These are phyloP conservation scores for Cutaneotrichosporon cavernicola DNA, from an alignment of 1,284 basidiomycete genomes.

Conservation along the genomic window DNA sequence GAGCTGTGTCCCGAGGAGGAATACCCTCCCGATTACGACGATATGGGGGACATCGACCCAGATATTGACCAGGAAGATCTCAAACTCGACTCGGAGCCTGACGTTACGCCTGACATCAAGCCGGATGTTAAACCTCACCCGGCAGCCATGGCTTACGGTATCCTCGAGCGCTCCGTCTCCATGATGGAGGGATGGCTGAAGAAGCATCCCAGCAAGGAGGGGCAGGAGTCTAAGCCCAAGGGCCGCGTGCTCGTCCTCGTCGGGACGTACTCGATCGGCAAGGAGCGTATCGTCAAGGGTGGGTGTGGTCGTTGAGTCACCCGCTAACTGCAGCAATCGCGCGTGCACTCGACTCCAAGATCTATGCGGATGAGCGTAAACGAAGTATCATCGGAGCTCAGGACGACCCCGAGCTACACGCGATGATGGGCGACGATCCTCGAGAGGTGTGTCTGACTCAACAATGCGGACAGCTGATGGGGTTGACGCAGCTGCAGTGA, in stretches of 20 bases:
- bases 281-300: conserved; percentile 96
- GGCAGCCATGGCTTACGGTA: conserved; percentile 11
- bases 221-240: conserved; percentile 35
- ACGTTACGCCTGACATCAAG: conserved; percentile 10
- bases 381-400: conserved; percentile 75
- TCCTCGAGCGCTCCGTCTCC: conserved; percentile 37
- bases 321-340: conserved; percentile 67
- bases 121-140: conserved; percentile 19
- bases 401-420: conserved; percentile 75
- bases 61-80: neutral
- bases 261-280: conserved; percentile 95
- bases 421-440: conserved; percentile 75
- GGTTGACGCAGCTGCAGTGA: no score
- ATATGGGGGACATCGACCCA: conserved; percentile 3
- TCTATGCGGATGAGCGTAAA: conserved; percentile 87
- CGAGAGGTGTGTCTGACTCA: conserved; percentile 50
- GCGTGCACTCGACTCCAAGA: conserved; percentile 72
- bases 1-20: neutral
- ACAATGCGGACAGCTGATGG: neutral
- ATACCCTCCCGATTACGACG: neutral
- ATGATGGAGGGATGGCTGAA: conserved; percentile 56
- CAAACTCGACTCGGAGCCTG: neutral
- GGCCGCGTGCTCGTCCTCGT: conserved; percentile 70
- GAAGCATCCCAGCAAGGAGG: conserved; percentile 38
- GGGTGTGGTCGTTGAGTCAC: conserved; percentile 8